A percentile compares a stretch with the other conserved stretches of the same genome.
These are phyloP conservation scores for Boeremia exigua DNA, from an alignment of 2,329 filamentous ascomycete species.

Conservation along the genomic window DNA sequence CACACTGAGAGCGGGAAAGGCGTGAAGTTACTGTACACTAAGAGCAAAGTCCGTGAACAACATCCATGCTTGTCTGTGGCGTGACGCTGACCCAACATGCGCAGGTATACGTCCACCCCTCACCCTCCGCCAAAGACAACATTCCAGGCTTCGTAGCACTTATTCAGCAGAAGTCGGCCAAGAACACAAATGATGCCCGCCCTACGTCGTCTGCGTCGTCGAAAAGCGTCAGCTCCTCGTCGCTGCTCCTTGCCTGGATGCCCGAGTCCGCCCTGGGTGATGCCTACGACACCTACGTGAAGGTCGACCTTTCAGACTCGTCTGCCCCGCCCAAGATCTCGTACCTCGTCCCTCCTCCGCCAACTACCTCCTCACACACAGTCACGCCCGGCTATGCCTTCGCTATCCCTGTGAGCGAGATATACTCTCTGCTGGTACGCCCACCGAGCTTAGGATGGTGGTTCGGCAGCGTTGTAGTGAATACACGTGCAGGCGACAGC, in stretches of 20 bases:
- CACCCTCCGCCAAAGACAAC: slow-evolving; percentile 92
- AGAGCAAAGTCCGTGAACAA: slow-evolving; percentile 79
- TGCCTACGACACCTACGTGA: slow-evolving; percentile 85
- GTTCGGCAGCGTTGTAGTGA: slow-evolving; percentile 95
- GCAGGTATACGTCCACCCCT: slow-evolving; percentile 94
- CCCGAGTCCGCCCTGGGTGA: slow-evolving; percentile 89
- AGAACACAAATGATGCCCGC: slow-evolving; percentile 37
- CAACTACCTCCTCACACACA: slow-evolving; percentile 78
- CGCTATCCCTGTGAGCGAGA: slow-evolving; percentile 84
- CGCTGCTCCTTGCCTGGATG: slow-evolving; percentile 89
- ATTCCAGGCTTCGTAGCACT: slow-evolving; percentile 93
- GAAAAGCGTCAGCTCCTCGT: slow-evolving; percentile 62
- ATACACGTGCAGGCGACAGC: slow-evolving; percentile 86
- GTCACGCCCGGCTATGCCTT: slow-evolving; percentile 84
- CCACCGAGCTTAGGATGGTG: slow-evolving; percentile 97
- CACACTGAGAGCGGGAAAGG: slow-evolving; percentile 78
- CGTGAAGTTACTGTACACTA: slow-evolving; percentile 92
- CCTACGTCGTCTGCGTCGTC: slow-evolving; percentile 52
- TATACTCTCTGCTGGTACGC: slow-evolving; percentile 88
- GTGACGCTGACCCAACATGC: slow-evolving; percentile 24
- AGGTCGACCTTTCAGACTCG: slow-evolving; percentile 86
- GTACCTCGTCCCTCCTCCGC: slow-evolving; percentile 89
- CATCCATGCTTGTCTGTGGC: slow-evolving; percentile 17
- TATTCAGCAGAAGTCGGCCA: slow-evolving; percentile 77
- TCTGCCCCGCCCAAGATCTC: slow-evolving; percentile 83